Percentiles rank a stretch among this genome's conserved stretches.
Conservation (phyloP, 2,329 filamentous ascomycete genomes). For the Penicillium sp. region DNA sequence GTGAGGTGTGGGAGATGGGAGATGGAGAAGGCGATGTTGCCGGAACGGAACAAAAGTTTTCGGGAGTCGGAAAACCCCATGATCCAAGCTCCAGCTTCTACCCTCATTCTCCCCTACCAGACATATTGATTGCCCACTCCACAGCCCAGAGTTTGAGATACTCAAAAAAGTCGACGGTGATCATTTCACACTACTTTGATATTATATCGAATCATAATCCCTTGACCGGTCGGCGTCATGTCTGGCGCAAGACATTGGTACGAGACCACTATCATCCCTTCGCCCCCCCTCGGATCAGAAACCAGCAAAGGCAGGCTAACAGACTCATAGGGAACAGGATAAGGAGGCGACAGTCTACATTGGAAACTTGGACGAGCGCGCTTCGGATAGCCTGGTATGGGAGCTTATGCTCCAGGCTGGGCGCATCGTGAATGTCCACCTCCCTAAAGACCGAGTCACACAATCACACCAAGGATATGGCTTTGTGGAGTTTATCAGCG, state of each 20-base stretch:
- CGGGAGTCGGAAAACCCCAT: constrained; percentile 30
- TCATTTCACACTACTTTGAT: no score
- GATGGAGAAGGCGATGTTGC: constrained; percentile 15
- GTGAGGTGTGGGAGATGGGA: neutral
- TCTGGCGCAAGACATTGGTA: constrained; percentile 78
- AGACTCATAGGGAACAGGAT: constrained; percentile 79
- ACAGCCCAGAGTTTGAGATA: no score
- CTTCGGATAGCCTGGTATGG: constrained; percentile 87
- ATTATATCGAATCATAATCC: no score
- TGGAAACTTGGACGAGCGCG: constrained; percentile 96
- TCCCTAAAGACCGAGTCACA: constrained; percentile 97
- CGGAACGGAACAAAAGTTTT: constrained; percentile 34
- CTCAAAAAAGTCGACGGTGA: no score
- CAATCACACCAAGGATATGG: constrained; percentile 97
- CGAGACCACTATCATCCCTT: constrained; percentile 5
- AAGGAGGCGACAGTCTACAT: constrained; percentile 98
- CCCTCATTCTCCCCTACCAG: constrained; percentile 2
- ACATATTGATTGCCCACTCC: neutral
- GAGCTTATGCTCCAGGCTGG: constrained; percentile 98
- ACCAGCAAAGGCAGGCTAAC: constrained; percentile 17
- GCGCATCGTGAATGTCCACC: constrained; percentile 95
- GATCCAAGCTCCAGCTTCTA: constrained; percentile 23
- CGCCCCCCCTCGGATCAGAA: neutral
- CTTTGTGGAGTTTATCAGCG: constrained; percentile 96
- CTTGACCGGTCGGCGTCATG: constrained; percentile 52